Evolutionary conservation across 148 eudicot species (phyloP).

Genomic region (Amaranthus palmeri): DNA sequence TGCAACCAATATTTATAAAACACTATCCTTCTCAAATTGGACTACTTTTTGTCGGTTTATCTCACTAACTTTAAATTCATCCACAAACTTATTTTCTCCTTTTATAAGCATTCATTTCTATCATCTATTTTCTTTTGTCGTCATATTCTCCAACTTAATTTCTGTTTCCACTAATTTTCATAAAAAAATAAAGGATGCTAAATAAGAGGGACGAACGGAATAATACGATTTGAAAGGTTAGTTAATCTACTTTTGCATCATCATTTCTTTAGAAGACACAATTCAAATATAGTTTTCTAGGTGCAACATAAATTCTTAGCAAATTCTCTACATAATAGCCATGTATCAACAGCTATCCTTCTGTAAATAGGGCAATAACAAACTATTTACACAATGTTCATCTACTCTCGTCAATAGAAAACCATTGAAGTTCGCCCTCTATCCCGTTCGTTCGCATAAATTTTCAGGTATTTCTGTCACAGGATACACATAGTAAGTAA

Average conservation of each 20-base stretch:
- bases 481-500: not conserved
- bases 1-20: too few species aligned
- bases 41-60: too few species aligned
- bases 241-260: slow-evolving; percentile 11
- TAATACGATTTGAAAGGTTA: slow-evolving; percentile 13
- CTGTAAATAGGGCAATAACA: too few species aligned
- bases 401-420: not conserved
- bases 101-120: too few species aligned
- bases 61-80: too few species aligned
- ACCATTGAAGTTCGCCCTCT: not conserved
- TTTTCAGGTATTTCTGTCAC: not conserved
- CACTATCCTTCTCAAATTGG: too few species aligned
- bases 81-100: too few species aligned
- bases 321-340: not conserved
- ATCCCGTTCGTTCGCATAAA: not conserved
- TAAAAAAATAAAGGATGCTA: too few species aligned
- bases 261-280: not conserved
- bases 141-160: too few species aligned
- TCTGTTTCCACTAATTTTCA: too few species aligned
- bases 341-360: not conserved
- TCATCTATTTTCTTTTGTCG: too few species aligned
- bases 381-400: not conserved
- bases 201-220: too few species aligned
- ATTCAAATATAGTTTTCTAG: slow-evolving; percentile 14
- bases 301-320: not conserved